Conservation (phyloP, 441 rosid species). For the Viola pubescens region DNA sequence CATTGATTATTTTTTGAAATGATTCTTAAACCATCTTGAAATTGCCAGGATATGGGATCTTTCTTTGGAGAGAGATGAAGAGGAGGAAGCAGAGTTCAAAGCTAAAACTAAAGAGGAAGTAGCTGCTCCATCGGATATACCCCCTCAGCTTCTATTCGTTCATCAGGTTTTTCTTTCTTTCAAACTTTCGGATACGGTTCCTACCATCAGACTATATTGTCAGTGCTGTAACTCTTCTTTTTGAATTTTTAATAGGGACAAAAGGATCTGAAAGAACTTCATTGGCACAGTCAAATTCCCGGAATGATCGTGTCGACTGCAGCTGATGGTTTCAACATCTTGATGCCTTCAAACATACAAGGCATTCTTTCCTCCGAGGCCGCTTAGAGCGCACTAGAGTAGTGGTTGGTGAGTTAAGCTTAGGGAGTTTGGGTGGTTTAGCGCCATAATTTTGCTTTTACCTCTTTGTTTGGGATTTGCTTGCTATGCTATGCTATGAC, state of each 20-base stretch:
- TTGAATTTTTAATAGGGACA: conserved; percentile 59
- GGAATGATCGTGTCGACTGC: conserved; percentile 90
- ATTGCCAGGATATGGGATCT: conserved; percentile 85
- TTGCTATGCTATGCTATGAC: too few species aligned
- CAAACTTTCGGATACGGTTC: background rate
- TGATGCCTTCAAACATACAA: conserved; percentile 93
- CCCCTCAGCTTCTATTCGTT: conserved; percentile 93
- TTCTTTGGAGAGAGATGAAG: conserved; percentile 84
- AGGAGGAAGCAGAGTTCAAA: conserved; percentile 88
- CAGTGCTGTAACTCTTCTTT: background rate
- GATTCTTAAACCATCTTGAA: background rate
- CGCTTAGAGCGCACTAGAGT: conserved; percentile 19
- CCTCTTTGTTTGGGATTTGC: background rate
- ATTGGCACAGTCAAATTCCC: conserved; percentile 85
- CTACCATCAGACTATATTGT: background rate
- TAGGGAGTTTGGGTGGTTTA: background rate
- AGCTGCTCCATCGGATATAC: conserved; percentile 72
- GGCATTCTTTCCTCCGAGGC: conserved; percentile 60
- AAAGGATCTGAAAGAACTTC: conserved; percentile 87
- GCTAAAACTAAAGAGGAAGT: conserved; percentile 77
- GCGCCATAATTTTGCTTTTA: background rate
- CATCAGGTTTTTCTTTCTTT: conserved; percentile 49
- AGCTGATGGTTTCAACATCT: conserved; percentile 73
- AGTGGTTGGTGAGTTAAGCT: background rate
- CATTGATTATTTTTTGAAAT: background rate